phyloP scores from a whole-genome alignment of 208 protist genomes.

The Trypanosoma boissoni region DNA sequence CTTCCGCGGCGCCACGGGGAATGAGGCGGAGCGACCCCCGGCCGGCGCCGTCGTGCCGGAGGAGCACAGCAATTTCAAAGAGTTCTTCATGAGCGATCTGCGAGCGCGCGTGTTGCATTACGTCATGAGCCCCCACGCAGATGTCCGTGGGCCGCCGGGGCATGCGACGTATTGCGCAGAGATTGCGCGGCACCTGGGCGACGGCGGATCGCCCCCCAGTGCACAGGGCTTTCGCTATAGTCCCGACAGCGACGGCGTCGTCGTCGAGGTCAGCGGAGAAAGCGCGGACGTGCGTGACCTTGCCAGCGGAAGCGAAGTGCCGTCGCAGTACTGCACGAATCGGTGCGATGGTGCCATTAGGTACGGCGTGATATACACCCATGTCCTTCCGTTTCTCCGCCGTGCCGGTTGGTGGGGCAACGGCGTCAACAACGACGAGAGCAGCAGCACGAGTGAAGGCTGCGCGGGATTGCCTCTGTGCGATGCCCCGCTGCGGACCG shows the following conservation, averaged over 20 bases:
- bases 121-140: slow-evolving; percentile 22
- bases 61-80: slow-evolving; percentile 85
- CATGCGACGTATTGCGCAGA: slow-evolving; percentile 13
- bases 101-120: slow-evolving; percentile 71
- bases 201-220: slow-evolving; percentile 24
- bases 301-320: slow-evolving; percentile 36
- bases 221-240: slow-evolving; percentile 64
- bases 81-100: slow-evolving; percentile 86
- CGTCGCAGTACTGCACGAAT: slow-evolving; percentile 68
- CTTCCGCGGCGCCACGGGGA: slow-evolving; percentile 53
- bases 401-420: slow-evolving; percentile 29
- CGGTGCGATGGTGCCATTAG: slow-evolving; percentile 55
- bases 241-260: slow-evolving; percentile 45
- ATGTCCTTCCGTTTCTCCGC: slow-evolving; percentile 62
- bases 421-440: neutral
- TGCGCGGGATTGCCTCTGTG: too few relatives aligned
- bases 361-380: slow-evolving; percentile 75
- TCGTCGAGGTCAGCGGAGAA: slow-evolving; percentile 64
- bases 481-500: slow-evolving; percentile 22
- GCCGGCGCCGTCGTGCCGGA: slow-evolving; percentile 54
- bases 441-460: neutral
- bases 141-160: slow-evolving; percentile 11
- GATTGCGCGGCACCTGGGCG: slow-evolving; percentile 19
- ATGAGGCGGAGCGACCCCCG: slow-evolving; percentile 24
- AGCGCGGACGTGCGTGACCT: slow-evolving; percentile 59